Base-by-base conservation (phyloP, 495 filamentous ascomycete species). In the Venustampulla echinocandica region DNA sequence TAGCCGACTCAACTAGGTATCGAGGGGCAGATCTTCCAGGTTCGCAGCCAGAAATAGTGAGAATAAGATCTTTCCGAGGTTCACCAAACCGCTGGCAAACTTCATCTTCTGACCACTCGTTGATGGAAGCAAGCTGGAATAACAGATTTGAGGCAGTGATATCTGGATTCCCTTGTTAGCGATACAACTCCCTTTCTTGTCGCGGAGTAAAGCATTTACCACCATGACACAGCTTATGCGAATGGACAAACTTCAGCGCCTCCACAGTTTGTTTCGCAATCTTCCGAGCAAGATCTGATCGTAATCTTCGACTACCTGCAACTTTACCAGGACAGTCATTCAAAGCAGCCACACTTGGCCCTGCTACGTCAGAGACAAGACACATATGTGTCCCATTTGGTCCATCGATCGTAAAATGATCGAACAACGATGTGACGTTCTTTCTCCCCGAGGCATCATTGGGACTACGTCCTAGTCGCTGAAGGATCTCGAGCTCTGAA, bases 351-450 rank as follows among this genome's bases (percentile, higher is more conserved):
- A 52, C 25, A 22, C 49, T 52, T 20, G 49, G 49, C 11, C 49
- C 49, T 6, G 22, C 36, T 1, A 52, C 44, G 28, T 52, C 44
- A 52, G 50, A 2, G 19, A 69, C 67, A 4, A 63, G 42, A 44
- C 62, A 65, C 5, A 58, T 43, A 39, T 70, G 67, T n/a, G 33
- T 40, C 0, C 66, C 65, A 35, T 69, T 68, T 10, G 65, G 64
- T 2, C 67, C 67, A 14, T 62, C 40, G 11, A 68, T 25, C 53
- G 44, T 58, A 34, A 70, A 69, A n/a, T 62, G 43, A 18, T 65
- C 56, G 0, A 63, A 24, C 27, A 52, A 20, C 14, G 37, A 39
- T 25, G 37, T 47, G 4, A 52, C 36, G 27, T 43, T 38, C 21
- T 20, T 25, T 14, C 37, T 35, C n/a, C 49, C 46, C 11, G 37